phyloP scores from a whole-genome alignment of 1,284 basidiomycete species.

The Ustilago hordei region DNA sequence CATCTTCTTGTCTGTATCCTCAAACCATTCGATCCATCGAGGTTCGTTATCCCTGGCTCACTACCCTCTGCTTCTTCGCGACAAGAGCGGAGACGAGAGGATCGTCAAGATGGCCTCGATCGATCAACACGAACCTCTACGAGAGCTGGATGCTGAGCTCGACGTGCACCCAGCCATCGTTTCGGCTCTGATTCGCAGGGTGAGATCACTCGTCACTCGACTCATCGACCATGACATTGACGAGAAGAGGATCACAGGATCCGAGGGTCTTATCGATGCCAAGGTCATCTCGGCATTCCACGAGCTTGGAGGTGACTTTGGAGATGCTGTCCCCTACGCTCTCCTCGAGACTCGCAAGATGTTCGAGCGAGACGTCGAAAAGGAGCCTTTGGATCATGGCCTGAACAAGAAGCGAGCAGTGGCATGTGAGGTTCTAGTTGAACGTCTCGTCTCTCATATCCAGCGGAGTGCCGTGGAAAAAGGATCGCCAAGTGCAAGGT shows the following conservation, averaged over 20 bases:
- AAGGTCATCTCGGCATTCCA: constrained; percentile 52
- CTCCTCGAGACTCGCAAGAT: constrained; percentile 54
- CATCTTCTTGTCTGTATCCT: background rate
- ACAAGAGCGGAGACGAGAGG: background rate
- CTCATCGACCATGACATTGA: constrained; percentile 58
- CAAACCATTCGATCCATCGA: background rate
- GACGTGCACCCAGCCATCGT: constrained; percentile 53
- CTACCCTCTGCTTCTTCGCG: background rate
- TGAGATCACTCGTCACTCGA: constrained; percentile 43
- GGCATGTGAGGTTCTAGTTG: constrained; percentile 57
- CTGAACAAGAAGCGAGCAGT: constrained; percentile 38
- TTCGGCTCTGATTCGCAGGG: constrained; percentile 53
- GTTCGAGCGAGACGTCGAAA: constrained; percentile 39
- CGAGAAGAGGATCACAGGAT: constrained; percentile 46
- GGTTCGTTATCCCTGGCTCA: constrained; percentile 2
- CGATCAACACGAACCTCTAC: constrained; percentile 28
- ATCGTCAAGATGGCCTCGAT: constrained; percentile 19
- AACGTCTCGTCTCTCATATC: constrained; percentile 52
- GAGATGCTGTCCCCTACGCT: constrained; percentile 57
- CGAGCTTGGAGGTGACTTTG: constrained; percentile 57
- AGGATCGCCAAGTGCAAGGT: constrained; percentile 8
- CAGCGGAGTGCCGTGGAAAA: constrained; percentile 36
- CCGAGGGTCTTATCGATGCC: constrained; percentile 51
- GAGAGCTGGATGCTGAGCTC: constrained; percentile 38
- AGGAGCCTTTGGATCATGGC: constrained; percentile 33